Evolutionary conservation across 2,329 filamentous ascomycete species (phyloP), one percentile per base, ranked within the genome.

Genomic region (Phoma herbarum): DNA sequence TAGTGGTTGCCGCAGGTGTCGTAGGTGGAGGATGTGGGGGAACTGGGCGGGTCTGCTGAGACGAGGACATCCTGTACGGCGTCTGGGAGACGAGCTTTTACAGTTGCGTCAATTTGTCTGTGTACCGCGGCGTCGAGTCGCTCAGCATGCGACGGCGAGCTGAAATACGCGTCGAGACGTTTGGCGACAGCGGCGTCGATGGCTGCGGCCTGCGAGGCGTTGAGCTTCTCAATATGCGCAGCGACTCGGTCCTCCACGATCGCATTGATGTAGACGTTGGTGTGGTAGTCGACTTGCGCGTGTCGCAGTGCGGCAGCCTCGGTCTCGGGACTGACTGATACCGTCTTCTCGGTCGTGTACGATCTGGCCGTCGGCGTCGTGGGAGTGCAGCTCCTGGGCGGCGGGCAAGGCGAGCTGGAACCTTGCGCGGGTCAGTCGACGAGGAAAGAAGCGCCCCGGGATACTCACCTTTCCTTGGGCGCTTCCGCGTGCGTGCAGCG

Each of bases 311-410:
- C 48, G 12, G 29, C 60, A 39, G 45, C 57, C 49, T 37, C 42
- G 2, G 53, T 43, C 39, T 43, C 43, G 16, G 60, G 57, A 25
- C 53, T 62, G 14, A 60, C 33, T 7, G 57, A 53, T 28, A 58
- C 26, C 11, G 60, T 62, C 46, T 53, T 60, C 12, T 62, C 60
- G 22, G 57, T 57, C 8, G 57, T 45, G 49, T 48, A 18, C 18
- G 60, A 62, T 45, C n/a, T n/a, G n/a, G n/a, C 31, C 14, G 46
- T 26, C 11, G 60, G 57, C 4, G 57, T 57, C 22, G 44, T 23
- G n/a, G 35, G 42, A 3, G 52, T 28, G 5, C 29, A 53, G 37
- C 52, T 20, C 25, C 39, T 58, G 6, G 57, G 28, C 8, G 44
- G 46, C 29, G 35, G 46, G 3, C 9, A 18, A 9, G 52, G 29